Base-by-base conservation (phyloP, 306 rosid genomes). In the Vicia faba region DNA sequence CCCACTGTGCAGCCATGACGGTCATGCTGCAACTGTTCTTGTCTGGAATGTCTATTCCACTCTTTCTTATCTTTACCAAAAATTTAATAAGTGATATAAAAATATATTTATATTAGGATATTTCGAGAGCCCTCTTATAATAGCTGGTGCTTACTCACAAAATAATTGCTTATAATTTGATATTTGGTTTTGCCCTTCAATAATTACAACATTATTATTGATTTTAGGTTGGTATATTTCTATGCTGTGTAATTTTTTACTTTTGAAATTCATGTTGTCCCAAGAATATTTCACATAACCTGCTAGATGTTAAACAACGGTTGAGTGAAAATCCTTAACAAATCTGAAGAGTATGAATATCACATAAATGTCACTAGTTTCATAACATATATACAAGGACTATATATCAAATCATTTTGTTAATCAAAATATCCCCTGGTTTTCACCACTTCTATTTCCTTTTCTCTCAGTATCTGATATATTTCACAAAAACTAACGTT, bases 11-110 rank as follows among this genome's bases (percentile, higher is more conserved):
- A 66, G 68, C 20, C 54, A 76, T 66, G 50, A 76, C 63, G 79
- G 61, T 78, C 89, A 75, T 83, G 44, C 61, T 61, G 60, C 31
- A 61, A 59, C 10, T 29, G 38, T 28, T 59, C 4, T 48, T 14
- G 5, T 10, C 23, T 1, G 0, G 12, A 38, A 20, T 25, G 7
- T 39, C 35, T 70, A 4, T 19, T 11, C 57, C 26, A 25, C 58
- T 43, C n/a, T 44, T 13, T 58, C 38, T 58, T 25, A 25, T 25
- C 3, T 25, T 25, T 25, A 25, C 28, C 4, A 25, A 25, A 25
- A 25, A 25, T 25, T 25, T 25, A 25, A 20, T n/a, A 25, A 25
- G 3, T 25, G 3, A 25, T 25, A 25, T 25, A 25, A 25, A 25
- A 25, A 25, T 25, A 25, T 25, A 25, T 25, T 25, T 25, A 25